Evolutionary conservation across 495 filamentous ascomycete species (phyloP), one percentile per base, ranked within the genome.

Genomic region (Amphirosellinia nigrospora): DNA sequence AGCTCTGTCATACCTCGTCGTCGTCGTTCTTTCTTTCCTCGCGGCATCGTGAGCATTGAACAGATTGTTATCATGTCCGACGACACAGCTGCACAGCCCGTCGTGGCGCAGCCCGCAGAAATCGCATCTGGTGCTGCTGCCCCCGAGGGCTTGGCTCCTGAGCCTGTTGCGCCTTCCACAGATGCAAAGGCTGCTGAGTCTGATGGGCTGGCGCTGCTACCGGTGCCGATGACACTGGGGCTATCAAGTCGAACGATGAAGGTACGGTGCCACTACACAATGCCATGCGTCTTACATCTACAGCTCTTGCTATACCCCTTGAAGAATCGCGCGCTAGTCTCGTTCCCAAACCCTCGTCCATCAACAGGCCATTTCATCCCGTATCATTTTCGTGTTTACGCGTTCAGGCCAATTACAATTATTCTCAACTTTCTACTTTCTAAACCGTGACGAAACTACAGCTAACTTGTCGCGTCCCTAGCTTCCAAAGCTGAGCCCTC

Each of bases 31-130:
- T 45, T 34, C 43, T 19, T 23, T 55, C 38, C 45, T 45, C 32
- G 68, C 48, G 48, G 43, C 71, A 68, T 72, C 61, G 73, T 66
- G 59, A 63, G 61, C 65, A 69, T 66, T 32, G 67, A 65, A 21
- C 34, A 52, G 28, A 34, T 63, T 38, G 60, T 66, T 69, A 76
- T 50, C 48, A 78, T 78, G 77, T 77, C 77, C 61, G 77, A 77
- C 59, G 77, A 78, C 58, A 69, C 71, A 55, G 23, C 70, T 63
- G 71, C 77, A 70, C 71, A 77, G 70, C 28, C 73, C 71, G 70
- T 71, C 30, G 72, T 61, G 39, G 75, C 70, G 70, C 77, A 78
- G 68, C 66, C 70, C 45, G 58, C 65, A 34, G 65, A 62, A 30
- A n/a, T 50, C 15, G 36, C 70, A 64, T 60, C 69, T 19, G 50